Evolutionary conservation across 1,284 basidiomycete species (phyloP), one percentile per base, ranked within the genome.

Genomic region (Pascua guehoae): DNA sequence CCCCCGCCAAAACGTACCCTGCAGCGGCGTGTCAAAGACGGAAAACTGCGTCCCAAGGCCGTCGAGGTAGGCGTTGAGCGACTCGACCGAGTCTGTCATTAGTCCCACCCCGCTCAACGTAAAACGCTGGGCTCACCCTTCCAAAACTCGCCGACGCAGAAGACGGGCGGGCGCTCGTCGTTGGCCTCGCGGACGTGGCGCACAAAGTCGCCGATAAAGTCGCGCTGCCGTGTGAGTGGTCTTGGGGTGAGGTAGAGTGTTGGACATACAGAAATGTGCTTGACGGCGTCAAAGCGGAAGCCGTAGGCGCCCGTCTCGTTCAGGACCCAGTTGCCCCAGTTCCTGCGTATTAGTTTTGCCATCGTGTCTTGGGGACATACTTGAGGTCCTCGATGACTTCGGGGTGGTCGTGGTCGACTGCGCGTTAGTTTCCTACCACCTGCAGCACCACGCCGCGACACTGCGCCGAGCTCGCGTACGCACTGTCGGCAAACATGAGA

Each of bases 211-310:
- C 70, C 73, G 47, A 84, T 81, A 65, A 84, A 84, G 0, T 66
- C 67, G 52, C 62, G 70, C 67, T 72, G 46, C n/a, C 12, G 12
- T 12, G 41, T 42, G 17, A 51, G 49, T 9, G 15, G 17, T 8
- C 8, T 11, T 15, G 18, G 36, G 11, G 18, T 8, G 18, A 12
- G n/a, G 17, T n/a, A 24, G 8, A 24, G 10, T 9, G 5, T 11
- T 7, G 15, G 17, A 56, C 67, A 56, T 54, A 75, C 72, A 4
- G 72, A 74, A 51, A 76, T 76, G 64, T 75, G 74, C 71, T 93
- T 94, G 67, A 92, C 88, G 12, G 91, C 92, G 67, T 94, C 92
- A 41, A 94, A 82, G 46, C 91, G 82, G 75, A 93, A 92, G 4
- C 92, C 92, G 36, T 80, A 79, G 11, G 86, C 88, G 5, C 86